These are phyloP conservation scores for Coemansia erecta DNA, from an alignment of 192 early-diverging fungal genomes.

Conservation along the genomic window DNA sequence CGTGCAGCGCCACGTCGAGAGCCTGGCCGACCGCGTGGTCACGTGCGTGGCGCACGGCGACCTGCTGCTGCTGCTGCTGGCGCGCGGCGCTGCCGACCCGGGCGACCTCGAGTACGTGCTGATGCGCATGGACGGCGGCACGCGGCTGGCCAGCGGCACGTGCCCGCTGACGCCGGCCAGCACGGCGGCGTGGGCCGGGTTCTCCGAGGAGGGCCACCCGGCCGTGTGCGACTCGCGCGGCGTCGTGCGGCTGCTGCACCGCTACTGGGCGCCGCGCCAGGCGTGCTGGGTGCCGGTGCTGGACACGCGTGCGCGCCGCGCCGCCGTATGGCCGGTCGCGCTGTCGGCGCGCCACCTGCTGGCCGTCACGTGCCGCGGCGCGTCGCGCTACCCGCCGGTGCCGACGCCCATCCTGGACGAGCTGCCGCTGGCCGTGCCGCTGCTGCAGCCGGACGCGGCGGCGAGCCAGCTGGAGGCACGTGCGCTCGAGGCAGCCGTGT, in stretches of 20 bases:
- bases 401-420: conserved; percentile 71
- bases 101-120: conserved; percentile 42
- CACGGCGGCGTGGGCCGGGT: conserved; percentile 78
- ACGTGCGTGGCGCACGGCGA: conserved; percentile 42
- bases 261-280: conserved; percentile 54
- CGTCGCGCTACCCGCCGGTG: conserved; percentile 56
- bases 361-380: conserved; percentile 63
- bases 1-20: conserved; percentile 71
- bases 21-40: conserved; percentile 56
- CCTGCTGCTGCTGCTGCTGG: conserved; percentile 33
- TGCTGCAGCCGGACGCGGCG: conserved; percentile 56
- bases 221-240: conserved; percentile 79
- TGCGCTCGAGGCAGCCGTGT: conserved; percentile 54
- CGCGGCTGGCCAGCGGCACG: conserved; percentile 34
- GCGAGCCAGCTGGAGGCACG: conserved; percentile 50
- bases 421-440: conserved; percentile 64
- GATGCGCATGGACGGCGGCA: conserved; percentile 37
- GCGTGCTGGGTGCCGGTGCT: conserved; percentile 83
- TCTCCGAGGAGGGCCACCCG: conserved; percentile 76
- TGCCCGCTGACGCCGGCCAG: conserved; percentile 64
- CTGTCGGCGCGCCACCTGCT: conserved; percentile 68
- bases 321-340: conserved; percentile 85
- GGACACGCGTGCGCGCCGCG: conserved; percentile 62
- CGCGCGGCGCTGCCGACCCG: conserved; percentile 29
- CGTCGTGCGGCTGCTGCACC: conserved; percentile 68